Base-by-base conservation (phyloP, 306 rosid species). In the Psophocarpus tetragonolobus region DNA sequence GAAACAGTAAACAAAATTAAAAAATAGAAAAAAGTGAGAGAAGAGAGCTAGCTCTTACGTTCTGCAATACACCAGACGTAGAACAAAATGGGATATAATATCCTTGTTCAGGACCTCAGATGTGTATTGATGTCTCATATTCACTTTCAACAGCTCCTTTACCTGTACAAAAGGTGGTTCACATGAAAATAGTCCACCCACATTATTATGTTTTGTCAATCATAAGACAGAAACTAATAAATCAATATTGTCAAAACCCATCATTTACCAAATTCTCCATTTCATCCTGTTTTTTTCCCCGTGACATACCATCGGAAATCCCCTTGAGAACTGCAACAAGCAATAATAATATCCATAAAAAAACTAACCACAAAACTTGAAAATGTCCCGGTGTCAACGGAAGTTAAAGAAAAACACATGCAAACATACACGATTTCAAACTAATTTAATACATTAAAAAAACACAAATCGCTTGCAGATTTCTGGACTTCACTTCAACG, bases 31-130 rank as follows among this genome's bases (percentile, higher is more conserved):
- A 58, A 35, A 67, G 13, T 69, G 12, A 39, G 21, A 11, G 30
- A 50, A 47, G 21, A 8, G n/a, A n/a, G n/a, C n/a, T n/a, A n/a
- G 35, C 3, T 44, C 90, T 82, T 75, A 95, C 99, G 97, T 87
- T 88, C 97, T 88, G 80, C 97, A 92, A 83, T 92, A 91, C 36
- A 92, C 99, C 12, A 95, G 93, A 33, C 96, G 93, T 15, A 95
- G 87, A 67, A 91, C 99, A 78, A 91, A 95, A 84, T 92, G 99
- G 23, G 99, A 92, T 72, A 95, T 92, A 13, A 92, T 88, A 85
- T 92, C 99, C 91, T 91, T 95, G 84, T 89, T 92, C 73, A 79
- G 38, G 79, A 45, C 78, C 76, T 95, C 92, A 9, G 91, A 85
- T 45, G 92, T 73, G 62, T 83, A 81, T 69, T 89, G 92, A 68